Evolutionary conservation across 1,284 basidiomycete species (phyloP), one percentile per base, ranked within the genome.

Genomic region (Wolfiporia cocos): DNA sequence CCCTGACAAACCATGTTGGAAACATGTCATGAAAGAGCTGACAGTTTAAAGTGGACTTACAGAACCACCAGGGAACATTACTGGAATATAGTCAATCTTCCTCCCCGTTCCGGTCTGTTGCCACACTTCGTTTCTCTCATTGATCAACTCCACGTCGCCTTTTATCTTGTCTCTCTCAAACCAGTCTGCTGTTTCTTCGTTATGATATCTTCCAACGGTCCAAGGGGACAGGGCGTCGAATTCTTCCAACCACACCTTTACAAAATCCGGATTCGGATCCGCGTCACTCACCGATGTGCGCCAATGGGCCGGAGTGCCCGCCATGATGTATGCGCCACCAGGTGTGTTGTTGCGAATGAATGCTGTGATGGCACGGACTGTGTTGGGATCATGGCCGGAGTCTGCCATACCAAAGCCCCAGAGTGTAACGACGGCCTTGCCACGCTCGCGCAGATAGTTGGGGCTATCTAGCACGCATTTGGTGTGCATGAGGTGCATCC

Each of bases 171-270:
- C 68, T 51, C 76, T 69, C 14, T 74, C 73, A 55, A 80, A 86
- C 20, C 60, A 51, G 45, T 85, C 79, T 0, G 74, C 79, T 12
- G 75, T 74, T 34, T 68, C 65, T 47, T 78, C 72, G 44, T 69
- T 71, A 23, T 63, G 62, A 50, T 76, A 85, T 33, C 81, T 65
- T 1, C 85, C 85, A 11, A 88, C 69, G 4, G 80, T 85, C 85
- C 85, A 88, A 2, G 83, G 85, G 18, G 77, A 81, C 43, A 88
- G 74, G 1, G 82, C 82, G 51, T 88, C 85, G 46, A 86, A 84
- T 29, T 76, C 76, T 21, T 79, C 76, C 11, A 85, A 64, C 76
- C 79, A 87, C 3, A 85, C 68, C 36, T 73, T 64, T 11, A 80
- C 55, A 48, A 84, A 85, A 12, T 64, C 79, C 0, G 76, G 73